Evolutionary conservation across 1,284 basidiomycete genomes (phyloP).

Genomic region (Termitomyces sp.): DNA sequence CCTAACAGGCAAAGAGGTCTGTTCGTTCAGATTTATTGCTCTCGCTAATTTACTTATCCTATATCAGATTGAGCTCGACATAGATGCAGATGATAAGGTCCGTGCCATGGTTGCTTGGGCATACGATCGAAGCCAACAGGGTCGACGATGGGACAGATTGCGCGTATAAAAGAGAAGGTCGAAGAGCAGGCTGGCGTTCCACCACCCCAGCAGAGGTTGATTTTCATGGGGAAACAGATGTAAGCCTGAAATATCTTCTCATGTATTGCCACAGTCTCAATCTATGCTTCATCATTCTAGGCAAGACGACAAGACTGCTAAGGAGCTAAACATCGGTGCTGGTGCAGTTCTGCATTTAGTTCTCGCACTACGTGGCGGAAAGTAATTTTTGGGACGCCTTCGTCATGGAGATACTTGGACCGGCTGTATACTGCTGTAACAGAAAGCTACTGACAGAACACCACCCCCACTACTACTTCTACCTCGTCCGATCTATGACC

Average conservation of each 20-base stretch:
- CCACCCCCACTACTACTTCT: too few species aligned
- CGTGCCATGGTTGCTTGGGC: constrained; percentile 17
- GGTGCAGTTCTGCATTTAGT: constrained; percentile 90
- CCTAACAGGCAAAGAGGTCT: constrained; percentile 88
- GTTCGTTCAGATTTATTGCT: constrained; percentile 12
- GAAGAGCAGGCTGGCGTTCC: constrained; percentile 99
- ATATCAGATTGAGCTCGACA: constrained; percentile 88
- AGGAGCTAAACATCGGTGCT: constrained; percentile 76
- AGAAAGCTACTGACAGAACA: constrained; percentile 4
- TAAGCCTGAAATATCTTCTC: constrained; percentile 35
- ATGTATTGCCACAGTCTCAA: background rate
- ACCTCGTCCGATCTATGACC: constrained; percentile 4
- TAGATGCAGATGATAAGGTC: constrained; percentile 89
- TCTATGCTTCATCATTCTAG: constrained; percentile 27
- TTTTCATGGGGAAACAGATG: constrained; percentile 95
- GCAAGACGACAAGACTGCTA: constrained; percentile 84
- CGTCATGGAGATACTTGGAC: background rate
- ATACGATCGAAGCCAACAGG: background rate
- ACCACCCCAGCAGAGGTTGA: constrained; percentile 93
- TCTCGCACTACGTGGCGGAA: constrained; percentile 85
- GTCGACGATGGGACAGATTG: constrained; percentile 53
- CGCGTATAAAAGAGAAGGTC: constrained; percentile 96
- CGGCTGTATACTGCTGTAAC: constrained; percentile 10
- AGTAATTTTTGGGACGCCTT: constrained; percentile 18
- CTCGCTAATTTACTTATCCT: background rate